Base-by-base conservation (phyloP, 2,329 filamentous ascomycete genomes). In the Aspergillus ochraceus region DNA sequence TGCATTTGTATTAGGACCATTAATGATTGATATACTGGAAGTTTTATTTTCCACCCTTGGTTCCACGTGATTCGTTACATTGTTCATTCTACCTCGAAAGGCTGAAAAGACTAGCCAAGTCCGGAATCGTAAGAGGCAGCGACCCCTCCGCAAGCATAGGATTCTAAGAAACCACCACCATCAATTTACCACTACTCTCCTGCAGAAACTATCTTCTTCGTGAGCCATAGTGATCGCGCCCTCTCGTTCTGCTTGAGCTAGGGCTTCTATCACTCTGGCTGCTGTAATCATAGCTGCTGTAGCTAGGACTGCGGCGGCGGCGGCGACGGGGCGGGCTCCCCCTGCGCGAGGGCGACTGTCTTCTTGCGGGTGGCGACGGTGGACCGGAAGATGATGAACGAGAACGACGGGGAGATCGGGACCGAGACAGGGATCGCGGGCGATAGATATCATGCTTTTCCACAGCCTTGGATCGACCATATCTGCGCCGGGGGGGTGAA, bases 221-320 rank as follows among this genome's bases (percentile, higher is more conserved):
- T 22, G 62, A 60, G 42, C 70, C 67, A 63, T 75, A 70, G 42
- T 73, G 68, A 56, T 64, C 68, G 29, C 71, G 71, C 49, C 67
- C 71, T 49, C 58, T 84, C 83, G 74, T 87, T 83, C 76, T 68
- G 59, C 71, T 72, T 20, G 66, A 78, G 77, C 74, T 82, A 81
- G 69, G 76, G 69, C 70, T 79, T 60, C 62, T 74, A 64, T 80
- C 82, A 64, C 81, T 81, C 68, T 81, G 80, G 67, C 83, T 85
- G 68, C 82, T 84, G 66, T 86, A 86, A 57, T 83, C 84, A 66
- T 87, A 87, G 64, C 85, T 87, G 66, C 82, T 85, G 67, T 88
- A 88, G 67, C 86, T 88, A 4, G 84, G 84, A 66, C 85, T 87
- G 64, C 86, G 80, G 62, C 84, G 79, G 62, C 26, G 26, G 26